A percentile compares a stretch with the other conserved stretches of the same genome.
phyloP scores from a whole-genome alignment of 345 rosid genomes.

The Eucalyptus cloeziana region DNA sequence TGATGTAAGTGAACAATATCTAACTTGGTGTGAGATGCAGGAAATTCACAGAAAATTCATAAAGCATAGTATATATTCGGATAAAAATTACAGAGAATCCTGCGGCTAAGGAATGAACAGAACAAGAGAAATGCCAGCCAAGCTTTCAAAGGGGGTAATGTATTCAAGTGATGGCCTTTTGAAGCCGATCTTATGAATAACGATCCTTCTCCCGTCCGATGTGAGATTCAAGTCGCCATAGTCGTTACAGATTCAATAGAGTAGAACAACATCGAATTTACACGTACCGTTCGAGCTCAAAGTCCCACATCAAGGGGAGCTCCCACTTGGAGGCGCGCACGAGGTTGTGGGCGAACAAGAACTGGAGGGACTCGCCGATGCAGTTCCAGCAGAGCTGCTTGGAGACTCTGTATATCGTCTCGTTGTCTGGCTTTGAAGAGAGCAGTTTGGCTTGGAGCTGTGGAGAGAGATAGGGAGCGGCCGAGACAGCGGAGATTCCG shows the following conservation, averaged over 20 bases:
- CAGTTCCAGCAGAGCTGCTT: constrained; percentile 63
- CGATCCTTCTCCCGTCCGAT: not conserved
- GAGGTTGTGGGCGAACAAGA: constrained; percentile 57
- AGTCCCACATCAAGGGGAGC: constrained; percentile 65
- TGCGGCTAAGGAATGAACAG: not conserved
- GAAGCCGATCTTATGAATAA: not conserved
- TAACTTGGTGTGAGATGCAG: not conserved
- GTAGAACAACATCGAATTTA: not conserved
- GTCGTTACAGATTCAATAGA: not conserved
- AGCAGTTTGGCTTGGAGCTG: not conserved
- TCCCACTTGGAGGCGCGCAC: constrained; percentile 59
- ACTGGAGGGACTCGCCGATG: constrained; percentile 56
- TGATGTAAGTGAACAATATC: not conserved
- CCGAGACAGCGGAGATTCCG: not conserved
- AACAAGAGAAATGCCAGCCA: not conserved
- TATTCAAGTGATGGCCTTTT: not conserved
- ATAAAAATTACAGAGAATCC: not conserved
- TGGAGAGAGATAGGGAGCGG: not conserved
- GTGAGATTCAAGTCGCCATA: constrained; percentile 21
- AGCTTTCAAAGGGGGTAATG: not conserved
- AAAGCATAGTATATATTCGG: not conserved
- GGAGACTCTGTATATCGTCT: constrained; percentile 30
- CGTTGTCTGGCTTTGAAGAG: constrained; percentile 2
- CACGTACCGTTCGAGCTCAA: constrained; percentile 57
- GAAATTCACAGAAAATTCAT: not conserved